Evolutionary conservation across 495 filamentous ascomycete genomes (phyloP).

Genomic region (Peziza echinospora): DNA sequence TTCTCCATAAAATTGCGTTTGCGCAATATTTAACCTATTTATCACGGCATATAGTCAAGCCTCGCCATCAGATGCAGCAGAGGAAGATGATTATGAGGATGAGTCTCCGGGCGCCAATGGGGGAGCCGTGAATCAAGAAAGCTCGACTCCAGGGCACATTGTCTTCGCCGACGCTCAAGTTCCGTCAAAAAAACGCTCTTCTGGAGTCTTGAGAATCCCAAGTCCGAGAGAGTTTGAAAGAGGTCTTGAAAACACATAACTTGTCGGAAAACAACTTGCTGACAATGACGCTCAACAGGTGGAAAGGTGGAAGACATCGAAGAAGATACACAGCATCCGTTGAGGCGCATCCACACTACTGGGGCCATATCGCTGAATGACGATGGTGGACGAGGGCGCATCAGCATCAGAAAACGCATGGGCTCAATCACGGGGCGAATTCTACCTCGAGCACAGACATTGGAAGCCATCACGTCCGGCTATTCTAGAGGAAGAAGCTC

Average conservation of each 20-base stretch:
- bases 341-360: slow-evolving; percentile 10
- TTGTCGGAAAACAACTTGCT: background rate
- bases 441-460: slow-evolving; percentile 10
- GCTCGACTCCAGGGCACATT: background rate
- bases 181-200: background rate
- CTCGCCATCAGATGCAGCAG: too few species aligned
- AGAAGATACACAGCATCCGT: slow-evolving; percentile 14
- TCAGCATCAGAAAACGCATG: background rate
- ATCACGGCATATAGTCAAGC: too few species aligned
- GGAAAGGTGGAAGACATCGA: slow-evolving; percentile 14
- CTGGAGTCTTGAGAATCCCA: slow-evolving; percentile 12
- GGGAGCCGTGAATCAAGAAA: background rate
- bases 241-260: slow-evolving; percentile 2
- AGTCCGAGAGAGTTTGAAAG: slow-evolving; percentile 18
- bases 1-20: too few species aligned
- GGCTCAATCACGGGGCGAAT: slow-evolving; percentile 10
- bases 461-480: slow-evolving; percentile 3
- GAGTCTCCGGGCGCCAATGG: too few species aligned
- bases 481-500: slow-evolving; percentile 6
- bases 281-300: slow-evolving; percentile 3
- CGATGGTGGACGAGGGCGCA: background rate
- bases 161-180: background rate
- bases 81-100: too few species aligned
- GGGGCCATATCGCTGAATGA: background rate
- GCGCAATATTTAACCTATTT: too few species aligned